Evolutionary conservation across 2,329 filamentous ascomycete species (phyloP).

Genomic region (Fusarium agapanthi): DNA sequence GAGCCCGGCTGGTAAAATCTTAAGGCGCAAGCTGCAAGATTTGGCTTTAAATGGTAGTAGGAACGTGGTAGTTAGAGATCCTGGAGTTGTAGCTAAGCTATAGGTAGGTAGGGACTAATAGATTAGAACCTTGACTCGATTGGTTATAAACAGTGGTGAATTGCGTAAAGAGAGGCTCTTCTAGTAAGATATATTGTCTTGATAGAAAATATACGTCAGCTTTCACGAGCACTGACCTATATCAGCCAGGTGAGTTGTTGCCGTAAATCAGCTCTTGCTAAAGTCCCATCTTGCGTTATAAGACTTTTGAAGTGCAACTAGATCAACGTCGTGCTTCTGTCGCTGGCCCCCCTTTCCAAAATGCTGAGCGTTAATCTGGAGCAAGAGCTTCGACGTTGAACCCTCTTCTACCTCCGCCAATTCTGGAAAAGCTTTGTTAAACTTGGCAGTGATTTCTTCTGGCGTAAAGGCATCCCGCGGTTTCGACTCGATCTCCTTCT

Average conservation of each 20-base stretch:
- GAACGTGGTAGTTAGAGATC: background rate
- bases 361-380: background rate
- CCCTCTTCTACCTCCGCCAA: background rate
- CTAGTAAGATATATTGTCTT: no score
- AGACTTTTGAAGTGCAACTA: background rate
- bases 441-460: background rate
- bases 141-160: no score
- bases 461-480: background rate
- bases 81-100: background rate
- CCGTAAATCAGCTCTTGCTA: background rate
- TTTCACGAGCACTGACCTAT: no score
- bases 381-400: background rate
- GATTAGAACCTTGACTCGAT: no score
- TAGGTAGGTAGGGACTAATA: accelerated
- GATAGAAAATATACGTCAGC: no score
- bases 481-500: background rate
- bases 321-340: background rate
- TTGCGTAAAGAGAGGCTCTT: no score
- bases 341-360: background rate
- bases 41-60: accelerated
- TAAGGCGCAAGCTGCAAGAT: background rate
- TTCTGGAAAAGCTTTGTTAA: background rate
- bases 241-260: accelerated
- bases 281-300: background rate
- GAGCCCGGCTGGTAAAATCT: background rate